Base-by-base conservation (phyloP, 306 rosid species). In the Lupinus albus region DNA sequence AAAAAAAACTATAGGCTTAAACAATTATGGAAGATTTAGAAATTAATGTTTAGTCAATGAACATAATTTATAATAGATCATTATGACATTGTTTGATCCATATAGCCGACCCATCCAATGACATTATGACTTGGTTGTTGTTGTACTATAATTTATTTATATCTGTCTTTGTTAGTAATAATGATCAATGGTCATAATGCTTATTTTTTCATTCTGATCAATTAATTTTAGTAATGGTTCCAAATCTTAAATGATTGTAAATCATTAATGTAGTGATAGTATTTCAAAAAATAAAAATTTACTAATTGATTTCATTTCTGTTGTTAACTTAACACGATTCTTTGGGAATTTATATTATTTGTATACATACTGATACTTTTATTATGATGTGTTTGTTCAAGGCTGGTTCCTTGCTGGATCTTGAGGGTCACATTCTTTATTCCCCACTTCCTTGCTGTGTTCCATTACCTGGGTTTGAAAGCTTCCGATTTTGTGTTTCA, bases 381-480 rank as follows among this genome's bases (percentile, higher is more conserved):
- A 15, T 75, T 57, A 47, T 63, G 73, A 54, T 75, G 44, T 61
- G 73, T 58, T 70, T 74, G 47, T 60, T 89, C 71, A 76, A 93
- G 98, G 91, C 79, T 57, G 96, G 86, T 54, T 80, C 81, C 79
- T 81, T 93, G 88, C 81, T 83, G 84, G 91, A 86, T 80, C 86
- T 88, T 75, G 79, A 56, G 58, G 69, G 86, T 61, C 95, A 93
- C 79, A 83, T 87, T 83, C 88, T 93, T 71, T 93, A 86, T 82
- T 82, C 97, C 73, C 98, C 98, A 52, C 97, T 93, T 79, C 91
- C 97, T 52, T 89, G 98, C 71, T 10, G 6, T 42, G 72, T 85
- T 68, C 98, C 98, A 60, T 84, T 93, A 83, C 87, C 87, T 66
- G 98, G 94, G 61, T 88, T 88, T 76, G 85, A 88, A 85, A 82